A percentile compares a stretch with the other conserved stretches of the same genome.
These are phyloP conservation scores for Peronospora destructor DNA, from an alignment of 352 stramenopile species.

Conservation along the genomic window DNA sequence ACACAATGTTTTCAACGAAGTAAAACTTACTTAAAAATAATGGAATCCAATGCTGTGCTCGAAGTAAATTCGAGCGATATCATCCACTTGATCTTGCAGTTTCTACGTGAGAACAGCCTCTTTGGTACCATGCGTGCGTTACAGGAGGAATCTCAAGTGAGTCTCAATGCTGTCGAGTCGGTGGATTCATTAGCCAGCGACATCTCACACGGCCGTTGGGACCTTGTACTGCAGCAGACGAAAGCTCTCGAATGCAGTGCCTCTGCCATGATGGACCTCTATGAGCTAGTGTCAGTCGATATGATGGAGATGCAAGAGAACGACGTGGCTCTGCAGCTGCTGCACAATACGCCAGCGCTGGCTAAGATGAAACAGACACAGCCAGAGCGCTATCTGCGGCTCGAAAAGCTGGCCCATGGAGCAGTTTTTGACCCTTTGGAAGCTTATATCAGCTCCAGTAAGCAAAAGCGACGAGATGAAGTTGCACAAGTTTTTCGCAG, in stretches of 20 bases:
- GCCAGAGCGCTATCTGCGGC: slow-evolving; percentile 46
- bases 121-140: slow-evolving; percentile 74
- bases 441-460: slow-evolving; percentile 56
- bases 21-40: background rate
- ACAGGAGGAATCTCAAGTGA: slow-evolving; percentile 84
- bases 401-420: slow-evolving; percentile 73
- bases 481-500: slow-evolving; percentile 68
- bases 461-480: slow-evolving; percentile 77
- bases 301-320: slow-evolving; percentile 80
- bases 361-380: slow-evolving; percentile 41
- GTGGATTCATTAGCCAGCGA: slow-evolving; percentile 69
- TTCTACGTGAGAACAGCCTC: slow-evolving; percentile 87
- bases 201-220: slow-evolving; percentile 82
- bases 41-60: slow-evolving; percentile 23
- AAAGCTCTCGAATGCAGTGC: slow-evolving; percentile 58
- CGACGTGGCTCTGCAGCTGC: slow-evolving; percentile 67
- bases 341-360: slow-evolving; percentile 45
- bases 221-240: slow-evolving; percentile 87
- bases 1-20: too few species aligned
- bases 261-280: slow-evolving; percentile 76
- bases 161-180: slow-evolving; percentile 84
- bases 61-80: slow-evolving; percentile 72
- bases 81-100: slow-evolving; percentile 88
- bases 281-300: slow-evolving; percentile 85
- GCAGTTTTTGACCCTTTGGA: slow-evolving; percentile 57